Evolutionary conservation across 352 stramenopile species (phyloP).

Genomic region (Pythium oligandrum): DNA sequence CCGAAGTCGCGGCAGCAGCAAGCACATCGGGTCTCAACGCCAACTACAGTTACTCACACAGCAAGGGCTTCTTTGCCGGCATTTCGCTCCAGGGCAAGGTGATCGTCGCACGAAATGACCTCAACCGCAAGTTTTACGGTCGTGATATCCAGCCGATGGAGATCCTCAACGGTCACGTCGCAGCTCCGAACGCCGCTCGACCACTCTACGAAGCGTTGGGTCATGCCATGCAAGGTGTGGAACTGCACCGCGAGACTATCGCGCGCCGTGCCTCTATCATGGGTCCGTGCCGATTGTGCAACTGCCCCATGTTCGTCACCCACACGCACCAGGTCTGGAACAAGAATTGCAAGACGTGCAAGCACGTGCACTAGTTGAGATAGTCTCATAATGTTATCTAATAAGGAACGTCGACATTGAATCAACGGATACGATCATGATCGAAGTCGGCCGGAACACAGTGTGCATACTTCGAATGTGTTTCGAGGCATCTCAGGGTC

Average conservation of each 20-base stretch:
- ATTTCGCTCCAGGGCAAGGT: slow-evolving; percentile 87
- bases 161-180: slow-evolving; percentile 40
- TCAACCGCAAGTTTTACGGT: slow-evolving; percentile 92
- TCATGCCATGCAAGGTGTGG: slow-evolving; percentile 44
- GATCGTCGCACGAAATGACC: slow-evolving; percentile 63
- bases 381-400: background rate
- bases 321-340: slow-evolving; percentile 66
- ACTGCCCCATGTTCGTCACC: slow-evolving; percentile 55
- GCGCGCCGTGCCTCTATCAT: slow-evolving; percentile 40
- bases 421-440: no score
- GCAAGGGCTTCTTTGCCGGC: slow-evolving; percentile 90
- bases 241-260: slow-evolving; percentile 35
- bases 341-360: slow-evolving; percentile 71
- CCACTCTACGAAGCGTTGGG: slow-evolving; percentile 62
- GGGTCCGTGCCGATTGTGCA: slow-evolving; percentile 47
- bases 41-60: slow-evolving; percentile 92
- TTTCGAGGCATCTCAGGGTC: no score
- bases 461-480: no score
- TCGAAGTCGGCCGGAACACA: no score
- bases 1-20: slow-evolving; percentile 55
- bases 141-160: slow-evolving; percentile 38
- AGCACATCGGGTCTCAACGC: slow-evolving; percentile 59
- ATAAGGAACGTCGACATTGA: no score
- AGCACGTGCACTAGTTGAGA: slow-evolving; percentile 42
- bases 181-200: slow-evolving; percentile 35